A percentile compares a stretch with the other conserved stretches of the same genome.
Evolutionary conservation across 2,329 filamentous ascomycete genomes (phyloP).

Genomic region (Penicillium sp.): DNA sequence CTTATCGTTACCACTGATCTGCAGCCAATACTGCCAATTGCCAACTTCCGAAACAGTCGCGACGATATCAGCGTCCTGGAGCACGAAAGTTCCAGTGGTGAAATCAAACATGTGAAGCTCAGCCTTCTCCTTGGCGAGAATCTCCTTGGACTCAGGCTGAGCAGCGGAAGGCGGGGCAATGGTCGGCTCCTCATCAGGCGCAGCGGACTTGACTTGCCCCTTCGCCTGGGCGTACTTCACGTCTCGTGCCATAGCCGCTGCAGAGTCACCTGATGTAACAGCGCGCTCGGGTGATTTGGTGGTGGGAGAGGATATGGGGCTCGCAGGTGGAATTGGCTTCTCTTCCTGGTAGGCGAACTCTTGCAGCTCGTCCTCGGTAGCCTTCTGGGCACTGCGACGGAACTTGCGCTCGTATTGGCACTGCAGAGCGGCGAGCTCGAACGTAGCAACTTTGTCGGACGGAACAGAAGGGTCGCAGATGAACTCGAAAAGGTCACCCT

Average conservation of each 20-base stretch:
- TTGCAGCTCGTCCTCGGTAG: constrained; percentile 78
- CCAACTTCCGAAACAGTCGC: constrained; percentile 86
- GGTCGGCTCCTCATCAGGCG: constrained; percentile 56
- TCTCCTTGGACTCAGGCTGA: constrained; percentile 73
- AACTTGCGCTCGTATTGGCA: constrained; percentile 99
- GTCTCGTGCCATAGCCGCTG: constrained; percentile 53
- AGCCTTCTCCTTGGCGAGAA: constrained; percentile 75
- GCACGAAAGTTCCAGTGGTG: constrained; percentile 79
- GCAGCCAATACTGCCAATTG: constrained; percentile 94
- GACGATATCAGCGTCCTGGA: constrained; percentile 75
- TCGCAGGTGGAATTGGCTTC: constrained; percentile 65
- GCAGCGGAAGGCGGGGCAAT: constrained; percentile 64
- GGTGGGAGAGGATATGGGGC: constrained; percentile 59
- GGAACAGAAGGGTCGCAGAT: constrained; percentile 81
- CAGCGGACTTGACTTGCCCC: constrained; percentile 46
- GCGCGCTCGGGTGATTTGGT: constrained; percentile 42
- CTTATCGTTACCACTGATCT: constrained; percentile 75
- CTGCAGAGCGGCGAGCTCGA: constrained; percentile 82
- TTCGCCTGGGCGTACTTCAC: constrained; percentile 51
- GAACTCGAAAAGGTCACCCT: constrained; percentile 96
- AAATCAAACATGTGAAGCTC: constrained; percentile 97
- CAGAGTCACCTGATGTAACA: constrained; percentile 49
- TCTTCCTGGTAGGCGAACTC: constrained; percentile 79
- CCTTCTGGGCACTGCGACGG: constrained; percentile 76
- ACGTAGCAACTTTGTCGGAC: constrained; percentile 74